A percentile compares a stretch with the other conserved stretches of the same genome.
Evolutionary conservation across 2,329 filamentous ascomycete genomes (phyloP).

Genomic region (Colletotrichum aenigma): DNA sequence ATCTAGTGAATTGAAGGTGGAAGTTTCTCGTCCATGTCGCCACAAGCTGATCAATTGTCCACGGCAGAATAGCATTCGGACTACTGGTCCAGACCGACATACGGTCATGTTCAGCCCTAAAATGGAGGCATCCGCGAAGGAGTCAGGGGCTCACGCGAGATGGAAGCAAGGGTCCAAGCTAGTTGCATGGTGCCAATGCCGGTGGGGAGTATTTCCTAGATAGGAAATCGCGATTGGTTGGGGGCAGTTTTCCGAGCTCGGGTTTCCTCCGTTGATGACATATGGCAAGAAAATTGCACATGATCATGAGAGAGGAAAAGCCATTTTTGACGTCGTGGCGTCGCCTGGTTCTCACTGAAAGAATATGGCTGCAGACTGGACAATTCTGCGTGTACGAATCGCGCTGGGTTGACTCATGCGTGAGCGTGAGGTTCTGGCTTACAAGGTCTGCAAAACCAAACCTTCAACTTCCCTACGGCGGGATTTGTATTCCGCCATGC

Average conservation of each 20-base stretch:
- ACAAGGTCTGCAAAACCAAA: background rate
- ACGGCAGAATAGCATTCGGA: background rate
- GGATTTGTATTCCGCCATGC: background rate
- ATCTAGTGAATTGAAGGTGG: background rate
- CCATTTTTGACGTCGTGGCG: background rate
- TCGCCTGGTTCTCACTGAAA: background rate
- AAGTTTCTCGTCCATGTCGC: background rate
- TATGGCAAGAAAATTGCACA: background rate
- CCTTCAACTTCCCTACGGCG: background rate
- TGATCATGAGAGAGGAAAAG: background rate
- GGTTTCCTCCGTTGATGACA: background rate
- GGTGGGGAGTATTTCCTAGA: background rate
- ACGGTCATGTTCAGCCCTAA: background rate
- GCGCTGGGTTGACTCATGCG: background rate
- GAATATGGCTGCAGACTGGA: background rate
- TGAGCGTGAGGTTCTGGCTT: background rate
- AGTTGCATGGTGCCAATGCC: background rate
- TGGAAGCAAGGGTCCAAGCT: background rate
- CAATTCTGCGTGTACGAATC: background rate
- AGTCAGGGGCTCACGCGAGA: background rate
- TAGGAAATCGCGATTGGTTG: background rate
- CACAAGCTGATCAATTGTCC: background rate
- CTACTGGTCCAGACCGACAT: background rate
- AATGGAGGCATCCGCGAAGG: background rate
- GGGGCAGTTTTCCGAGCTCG: background rate